Base-by-base conservation (phyloP, 2,329 filamentous ascomycete genomes). In the Xylaria arbuscula region DNA sequence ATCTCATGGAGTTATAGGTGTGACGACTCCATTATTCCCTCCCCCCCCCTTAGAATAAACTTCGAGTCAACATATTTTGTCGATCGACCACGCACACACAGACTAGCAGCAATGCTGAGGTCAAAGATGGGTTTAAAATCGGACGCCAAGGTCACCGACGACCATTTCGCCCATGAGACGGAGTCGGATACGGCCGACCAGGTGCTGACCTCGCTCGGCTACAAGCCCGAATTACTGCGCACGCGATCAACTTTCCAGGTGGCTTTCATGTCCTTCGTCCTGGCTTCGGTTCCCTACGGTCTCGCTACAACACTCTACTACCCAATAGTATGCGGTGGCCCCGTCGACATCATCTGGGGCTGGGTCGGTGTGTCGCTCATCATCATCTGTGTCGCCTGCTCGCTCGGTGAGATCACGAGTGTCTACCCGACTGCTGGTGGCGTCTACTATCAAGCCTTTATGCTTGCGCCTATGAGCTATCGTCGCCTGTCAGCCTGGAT, bases 401-500 rank as follows among this genome's bases (percentile, higher is more conserved):
- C 90, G 22, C 84, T 93, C 36, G 89, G 89, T 72, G 91, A 93
- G 81, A 92, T 93, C 76, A 92, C 90, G 67, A 91, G 88, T 73
- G 89, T 92, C 47, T 93, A 91, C 75, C 91, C 91, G 24, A 93
- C 90, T n/a, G 89, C 90, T 59, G 91, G 91, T 75, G 91, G 91
- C 77, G 91, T 93, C 62, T 93, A 94, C 81, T 93, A 93, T 78
- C 91, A 93, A 81, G 90, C 90, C 6, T 93, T 91, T 76, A 92
- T 93, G 88, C 86, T 94, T 15, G 86, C 91, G 0, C 85, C 89
- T 19, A 78, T 85, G 32, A 79, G 78, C 17, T 90, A 87, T 81
- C 88, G 90, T 62, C 87, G 85, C 50, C 81, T 91, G 17, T 84
- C 90, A 17, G 89, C 89, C 38, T 93, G 90, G 88, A 87, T 92